Base-by-base conservation (phyloP, 2,329 filamentous ascomycete species). In the Ophiostoma piceae region DNA sequence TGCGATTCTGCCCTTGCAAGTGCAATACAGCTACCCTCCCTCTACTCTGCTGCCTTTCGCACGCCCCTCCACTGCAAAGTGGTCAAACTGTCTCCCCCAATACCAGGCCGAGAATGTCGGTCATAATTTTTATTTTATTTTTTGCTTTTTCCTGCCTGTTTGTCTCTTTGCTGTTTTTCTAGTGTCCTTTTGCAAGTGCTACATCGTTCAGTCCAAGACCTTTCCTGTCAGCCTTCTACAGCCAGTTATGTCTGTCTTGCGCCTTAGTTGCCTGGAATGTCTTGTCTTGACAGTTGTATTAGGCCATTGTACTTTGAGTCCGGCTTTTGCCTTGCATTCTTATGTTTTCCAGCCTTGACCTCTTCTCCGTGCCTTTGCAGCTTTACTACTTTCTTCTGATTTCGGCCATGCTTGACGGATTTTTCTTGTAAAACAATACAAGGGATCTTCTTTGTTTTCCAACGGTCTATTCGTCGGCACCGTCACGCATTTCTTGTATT, bases 61-160 rank as follows among this genome's bases (percentile, higher is more conserved):
- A 35, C 57, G 16, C 57, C 57, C 57, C 57, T 62, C 57, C 57
- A 32, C 57, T 62, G 32, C 57, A 32, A 62, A 16, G 57, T 62
- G 57, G 57, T 62, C 26, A 62, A 62, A 62, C 16, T 11, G 22
- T 22, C 51, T 54, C 47, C 47, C 7, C 43, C 43, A 47, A 47
- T 51, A 22, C 47, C 51, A 26, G n/a, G 51, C 51, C 51, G 51
- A 57, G 6, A 57, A 11, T 26, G 51, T 26, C 22, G 32, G 37
- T 12, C 22, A 62, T 12, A 4, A 8, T 41, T 39, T 41, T 65
- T 22, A 16, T 12, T 65, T 64, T 64, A 1, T 9, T 41, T 41
- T 41, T 66, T 41, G 7, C 14, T 22, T 19, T 66, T 66, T 12
- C 9, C 8, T 43, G 7, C 29, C 26, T 47, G 22, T 29, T 32